Base-by-base conservation (phyloP, 768 basidiomycete genomes). In the Lentinus tigrinus region DNA sequence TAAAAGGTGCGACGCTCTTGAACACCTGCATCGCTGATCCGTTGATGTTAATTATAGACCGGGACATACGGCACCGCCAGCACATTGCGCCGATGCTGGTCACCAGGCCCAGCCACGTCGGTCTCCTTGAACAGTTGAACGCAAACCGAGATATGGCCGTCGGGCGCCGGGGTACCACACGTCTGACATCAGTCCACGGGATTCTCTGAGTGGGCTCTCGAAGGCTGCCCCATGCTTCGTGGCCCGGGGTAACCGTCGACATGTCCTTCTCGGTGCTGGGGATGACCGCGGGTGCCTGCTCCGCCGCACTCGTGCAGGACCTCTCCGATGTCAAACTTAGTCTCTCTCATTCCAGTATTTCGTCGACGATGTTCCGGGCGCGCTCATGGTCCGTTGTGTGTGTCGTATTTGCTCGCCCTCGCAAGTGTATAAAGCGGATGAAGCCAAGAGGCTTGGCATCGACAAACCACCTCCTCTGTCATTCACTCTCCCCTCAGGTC, bases 321-420 rank as follows among this genome's bases (percentile, higher is more conserved):
- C 16, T 37, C n/a, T 3, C 24, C 43, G 53, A 42, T 51, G 48
- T 52, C 53, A 46, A 43, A 31, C 16, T 46, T 23, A 36, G 53
- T 37, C 36, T 27, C 34, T 43, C 47, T 40, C 43, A 42, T 28
- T 26, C 59, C 54, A 47, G 17, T 28, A 38, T 60, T 60, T 56
- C 50, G 47, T 47, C 59, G 59, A 60, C 28, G 59, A 60, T 56
- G 38, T 26, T 52, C 59, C 59, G 59, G 17, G 17, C 36, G n/a
- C 21, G 21, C 24, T 40, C 43, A 38, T n/a, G 4, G 19, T n/a
- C 14, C 23, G 26, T 34, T 6, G n/a, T n/a, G n/a, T 48, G 36
- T 27, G 14, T 11, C 34, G 31, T 28, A 28, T 16, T 19, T 19
- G 11, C 27, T 19, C 36, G 34, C 21, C 17, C 31, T 16, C n/a